Conservation (phyloP, 225 moss, liverwort and hornwort genomes). For the Lunularia cruciata region DNA sequence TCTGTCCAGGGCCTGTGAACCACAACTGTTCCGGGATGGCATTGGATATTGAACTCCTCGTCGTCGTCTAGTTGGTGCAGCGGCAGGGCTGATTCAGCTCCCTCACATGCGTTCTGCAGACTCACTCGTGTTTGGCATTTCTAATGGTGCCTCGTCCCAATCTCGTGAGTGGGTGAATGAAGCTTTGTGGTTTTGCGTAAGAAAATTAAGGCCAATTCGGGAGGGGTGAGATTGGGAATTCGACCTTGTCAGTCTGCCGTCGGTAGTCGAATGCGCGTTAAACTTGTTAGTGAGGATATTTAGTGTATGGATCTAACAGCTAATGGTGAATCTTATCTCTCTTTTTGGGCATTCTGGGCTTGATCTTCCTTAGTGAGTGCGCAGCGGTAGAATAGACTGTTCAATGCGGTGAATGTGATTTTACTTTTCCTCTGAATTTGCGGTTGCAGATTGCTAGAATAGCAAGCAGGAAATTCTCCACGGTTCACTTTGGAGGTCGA, state of each 20-base stretch:
- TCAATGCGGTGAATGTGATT: constrained; percentile 2
- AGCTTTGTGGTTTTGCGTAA: too few species aligned
- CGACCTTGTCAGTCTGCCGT: too few species aligned
- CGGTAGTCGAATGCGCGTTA: neutral
- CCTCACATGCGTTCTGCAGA: neutral
- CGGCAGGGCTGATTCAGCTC: neutral
- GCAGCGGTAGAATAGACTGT: too few species aligned
- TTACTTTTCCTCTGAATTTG: neutral
- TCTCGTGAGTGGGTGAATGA: too few species aligned
- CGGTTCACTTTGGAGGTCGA: constrained; percentile 22
- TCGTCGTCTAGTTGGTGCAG: neutral
- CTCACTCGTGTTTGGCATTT: neutral
- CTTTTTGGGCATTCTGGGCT: too few species aligned
- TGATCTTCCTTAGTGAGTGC: too few species aligned
- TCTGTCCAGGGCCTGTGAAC: constrained; percentile 14
- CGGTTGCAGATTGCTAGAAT: neutral
- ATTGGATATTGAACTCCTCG: neutral
- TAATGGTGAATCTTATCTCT: neutral
- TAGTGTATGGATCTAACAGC: neutral
- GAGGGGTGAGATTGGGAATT: too few species aligned
- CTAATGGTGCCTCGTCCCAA: neutral
- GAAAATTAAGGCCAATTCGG: too few species aligned
- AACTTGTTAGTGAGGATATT: too few species aligned
- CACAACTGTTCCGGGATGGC: constrained; percentile 14
- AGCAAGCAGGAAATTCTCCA: neutral